Evolutionary conservation across 2,329 filamentous ascomycete species (phyloP), one percentile per base, ranked within the genome.

Genomic region (Fusarium decemcellulare): DNA sequence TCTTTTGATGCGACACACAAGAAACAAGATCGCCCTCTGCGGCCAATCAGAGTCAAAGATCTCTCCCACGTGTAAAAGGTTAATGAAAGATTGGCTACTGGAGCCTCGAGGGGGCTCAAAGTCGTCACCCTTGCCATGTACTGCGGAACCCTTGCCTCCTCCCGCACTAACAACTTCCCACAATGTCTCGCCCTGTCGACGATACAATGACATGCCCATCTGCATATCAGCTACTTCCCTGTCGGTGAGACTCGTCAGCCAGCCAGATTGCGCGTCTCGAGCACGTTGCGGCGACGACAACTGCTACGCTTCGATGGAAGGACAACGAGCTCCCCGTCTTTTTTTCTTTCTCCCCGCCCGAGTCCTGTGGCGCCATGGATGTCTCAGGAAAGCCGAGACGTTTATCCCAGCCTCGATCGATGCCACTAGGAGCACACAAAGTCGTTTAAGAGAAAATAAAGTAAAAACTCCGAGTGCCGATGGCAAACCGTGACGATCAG

Each of bases 81-180:
- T 50, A 40, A 61, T 59, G 55, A 58, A 40, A 74, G 69, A 74
- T 74, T 74, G 71, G 72, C 63, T 74, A 63, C 63, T 61, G 65
- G 68, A 32, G 57, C 44, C n/a, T n/a, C 18, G 34, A 47, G 29
- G 16, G 27, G 30, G 14, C 32, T 48, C 16, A 40, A 50, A 34
- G 18, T 54, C 15, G 48, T 27, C 18, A 2, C 30, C 32, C 23
- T 10, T 53, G 23, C 27, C 50, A 16, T 23, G 56, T 43, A 51
- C 37, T 9, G 27, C 34, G 7, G 14, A 8, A 6, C 36, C 42
- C 16, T 34, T 48, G 8, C 23, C 47, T 29, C 29, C 29, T 43
- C 30, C 30, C n/a, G n/a, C 29, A 43, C 44, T 57, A 52, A 50
- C 50, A 37, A 4, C 3, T 3, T 29, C 4, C 12, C n/a, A 10